Conservation (phyloP, 2,329 filamentous ascomycete species). For the Cercospora citrullina region DNA sequence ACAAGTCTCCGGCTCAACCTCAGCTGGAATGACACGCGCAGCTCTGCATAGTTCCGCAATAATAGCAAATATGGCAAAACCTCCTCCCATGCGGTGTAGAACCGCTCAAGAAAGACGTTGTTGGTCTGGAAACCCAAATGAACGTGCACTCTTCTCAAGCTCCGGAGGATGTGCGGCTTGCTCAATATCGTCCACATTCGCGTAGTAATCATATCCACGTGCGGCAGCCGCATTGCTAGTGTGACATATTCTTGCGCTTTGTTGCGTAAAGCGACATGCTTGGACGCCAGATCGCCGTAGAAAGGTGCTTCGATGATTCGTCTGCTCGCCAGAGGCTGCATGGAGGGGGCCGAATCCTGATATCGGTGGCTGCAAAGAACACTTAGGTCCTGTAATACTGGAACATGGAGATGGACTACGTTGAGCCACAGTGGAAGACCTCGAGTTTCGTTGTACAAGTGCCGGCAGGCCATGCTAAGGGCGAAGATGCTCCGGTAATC, state of each 20-base stretch:
- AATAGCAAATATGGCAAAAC: slow-evolving; percentile 10
- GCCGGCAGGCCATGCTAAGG: slow-evolving; percentile 20
- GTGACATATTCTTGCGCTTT: slow-evolving; percentile 21
- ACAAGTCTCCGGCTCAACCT: slow-evolving; percentile 20
- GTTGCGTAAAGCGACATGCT: slow-evolving; percentile 8
- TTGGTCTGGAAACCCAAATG: slow-evolving; percentile 22
- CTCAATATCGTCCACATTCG: slow-evolving; percentile 7
- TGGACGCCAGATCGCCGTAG: slow-evolving; percentile 7
- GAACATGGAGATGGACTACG: slow-evolving; percentile 21
- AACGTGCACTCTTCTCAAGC: slow-evolving; percentile 19
- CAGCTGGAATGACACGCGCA: slow-evolving; percentile 21
- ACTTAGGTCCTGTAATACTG: slow-evolving; percentile 22
- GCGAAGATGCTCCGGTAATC: slow-evolving; percentile 11
- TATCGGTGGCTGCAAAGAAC: background rate
- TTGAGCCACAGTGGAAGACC: slow-evolving; percentile 26
- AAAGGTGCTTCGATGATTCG: slow-evolving; percentile 6
- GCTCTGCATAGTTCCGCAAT: slow-evolving; percentile 1
- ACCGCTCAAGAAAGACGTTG: slow-evolving; percentile 23
- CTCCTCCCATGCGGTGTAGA: slow-evolving; percentile 21
- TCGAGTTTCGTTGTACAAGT: slow-evolving; percentile 20
- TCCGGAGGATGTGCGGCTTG: background rate
- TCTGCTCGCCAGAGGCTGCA: background rate
- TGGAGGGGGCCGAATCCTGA: background rate
- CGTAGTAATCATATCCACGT: slow-evolving; percentile 13
- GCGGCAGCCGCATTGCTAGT: slow-evolving; percentile 21